Evolutionary conservation across 306 rosid genomes (phyloP), one percentile per base, ranked within the genome.

Genomic region (Abrus pulchellus): DNA sequence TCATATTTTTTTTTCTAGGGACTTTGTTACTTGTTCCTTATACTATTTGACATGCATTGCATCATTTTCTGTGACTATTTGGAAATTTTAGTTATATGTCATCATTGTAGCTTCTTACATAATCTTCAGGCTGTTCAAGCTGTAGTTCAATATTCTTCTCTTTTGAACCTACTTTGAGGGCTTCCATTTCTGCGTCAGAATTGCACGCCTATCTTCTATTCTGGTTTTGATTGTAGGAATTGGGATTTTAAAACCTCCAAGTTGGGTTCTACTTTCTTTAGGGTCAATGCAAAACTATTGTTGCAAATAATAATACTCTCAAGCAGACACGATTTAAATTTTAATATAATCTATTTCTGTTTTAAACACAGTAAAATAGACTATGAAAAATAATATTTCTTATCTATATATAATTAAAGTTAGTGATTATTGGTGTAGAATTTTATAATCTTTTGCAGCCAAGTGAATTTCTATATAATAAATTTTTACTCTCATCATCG

Each of bases 111-210:
- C 32, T 76, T 69, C 61, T 68, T 45, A 38, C 43, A 11, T 59
- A 13, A 50, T 72, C 56, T 50, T 62, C 48, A 62, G 78, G 57
- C 57, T 9, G 36, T 62, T 56, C 66, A 71, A 50, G 73, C 61
- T 80, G 56, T 80, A 71, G 56, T 50, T 48, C 34, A 38, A 7
- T 50, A n/a, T 20, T 53, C 3, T 14, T 14, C 30, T 13, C 27
- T 5, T 6, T 6, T 38, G 3, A 38, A 38, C 41, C 41, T 38
- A 38, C 41, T 38, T 38, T 38, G 20, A 20, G 20, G 20, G 20
- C 20, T 20, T 36, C 4, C 40, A 36, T 4, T 36, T 36, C 40
- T 36, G 4, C 4, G 3, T 36, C 2, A 36, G 40, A 36, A 36
- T 36, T 2, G 4, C 40, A 36, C 40, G 40, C 40, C 40, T 36